Evolutionary conservation across 129 eudicot genomes (phyloP), one percentile per base, ranked within the genome.

Genomic region (Flaveria linearis): DNA sequence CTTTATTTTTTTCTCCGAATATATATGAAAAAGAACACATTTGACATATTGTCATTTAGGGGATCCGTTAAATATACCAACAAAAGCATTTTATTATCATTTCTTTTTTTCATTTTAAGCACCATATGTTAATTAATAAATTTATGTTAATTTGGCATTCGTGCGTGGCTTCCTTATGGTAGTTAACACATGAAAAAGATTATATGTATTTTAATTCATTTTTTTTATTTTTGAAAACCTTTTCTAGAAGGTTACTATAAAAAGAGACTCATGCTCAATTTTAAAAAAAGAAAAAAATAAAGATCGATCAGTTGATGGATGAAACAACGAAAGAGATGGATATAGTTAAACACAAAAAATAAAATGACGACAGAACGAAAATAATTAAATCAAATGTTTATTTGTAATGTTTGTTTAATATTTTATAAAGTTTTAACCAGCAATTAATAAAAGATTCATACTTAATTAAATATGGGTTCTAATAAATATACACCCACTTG

Each of bases 161-260:
- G 72, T 78, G 77, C 82, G 61, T 78, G 76, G 71, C 77, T 78
- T 60, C 82, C 76, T 69, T 76, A 46, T 69, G 82, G 82, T 57
- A 45, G 76, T 69, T 78, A 28, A 67, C 82, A 45, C 76, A 78
- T 69, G 76, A 57, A 78, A 69, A 41, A 14, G 51, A 26, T 26
- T 57, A 30, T 5, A 23, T 14, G 63, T 78, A 70, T 70, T 70
- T 45, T 58, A 71, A 70, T 70, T 53, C 60, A 17, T 28, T 62
- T 14, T 49, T 49, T 49, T 49, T 14, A 49, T 11, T 49, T 49
- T 49, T 3, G 16, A 33, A 62, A 60, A 70, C 33, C 49, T 60
- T 46, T 58, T 78, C 82, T 78, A 78, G 82, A 78, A 78, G 70
- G 18, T 46, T 25, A 42, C 18, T 71, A 30, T 15, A 78, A 57